Evolutionary conservation across 148 eudicot species (phyloP).

Genomic region (Chenopodium formosanum): DNA sequence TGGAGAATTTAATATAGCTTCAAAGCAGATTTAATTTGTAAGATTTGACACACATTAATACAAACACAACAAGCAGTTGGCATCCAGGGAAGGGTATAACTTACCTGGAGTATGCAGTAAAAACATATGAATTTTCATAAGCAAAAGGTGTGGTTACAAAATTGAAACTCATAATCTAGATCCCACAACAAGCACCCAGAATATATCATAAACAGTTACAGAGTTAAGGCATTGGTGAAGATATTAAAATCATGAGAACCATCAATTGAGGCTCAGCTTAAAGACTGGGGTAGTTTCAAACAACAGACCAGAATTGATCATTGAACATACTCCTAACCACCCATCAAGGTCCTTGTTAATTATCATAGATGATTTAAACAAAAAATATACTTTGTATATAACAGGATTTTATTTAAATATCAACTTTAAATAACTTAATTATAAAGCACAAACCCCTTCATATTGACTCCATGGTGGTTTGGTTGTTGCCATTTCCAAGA

Average conservation of each 20-base stretch:
- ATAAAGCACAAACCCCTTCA: slow-evolving; percentile 79
- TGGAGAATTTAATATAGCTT: too few relatives aligned
- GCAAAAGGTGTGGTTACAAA: neutral
- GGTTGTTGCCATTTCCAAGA: slow-evolving; percentile 89
- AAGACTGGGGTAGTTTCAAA: neutral
- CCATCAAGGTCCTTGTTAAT: neutral
- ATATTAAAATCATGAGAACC: neutral
- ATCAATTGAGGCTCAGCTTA: neutral
- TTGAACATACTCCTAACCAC: neutral
- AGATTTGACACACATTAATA: neutral
- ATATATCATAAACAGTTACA: neutral
- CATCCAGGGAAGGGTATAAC: neutral
- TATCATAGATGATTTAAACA: neutral
- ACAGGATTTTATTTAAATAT: neutral
- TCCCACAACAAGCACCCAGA: neutral
- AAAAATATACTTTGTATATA: neutral
- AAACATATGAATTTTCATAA: neutral
- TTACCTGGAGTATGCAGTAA: neutral
- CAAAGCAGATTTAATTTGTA: neutral
- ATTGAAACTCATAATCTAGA: neutral
- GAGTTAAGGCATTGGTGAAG: neutral
- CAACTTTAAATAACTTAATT: neutral
- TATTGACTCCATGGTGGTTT: slow-evolving; percentile 98
- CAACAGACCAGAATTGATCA: neutral
- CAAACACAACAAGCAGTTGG: neutral